Percentiles rank a stretch among this genome's conserved stretches.
These are phyloP conservation scores for Tolypocladium guangdongense DNA, from an alignment of 2,329 filamentous ascomycete species.

Conservation along the genomic window DNA sequence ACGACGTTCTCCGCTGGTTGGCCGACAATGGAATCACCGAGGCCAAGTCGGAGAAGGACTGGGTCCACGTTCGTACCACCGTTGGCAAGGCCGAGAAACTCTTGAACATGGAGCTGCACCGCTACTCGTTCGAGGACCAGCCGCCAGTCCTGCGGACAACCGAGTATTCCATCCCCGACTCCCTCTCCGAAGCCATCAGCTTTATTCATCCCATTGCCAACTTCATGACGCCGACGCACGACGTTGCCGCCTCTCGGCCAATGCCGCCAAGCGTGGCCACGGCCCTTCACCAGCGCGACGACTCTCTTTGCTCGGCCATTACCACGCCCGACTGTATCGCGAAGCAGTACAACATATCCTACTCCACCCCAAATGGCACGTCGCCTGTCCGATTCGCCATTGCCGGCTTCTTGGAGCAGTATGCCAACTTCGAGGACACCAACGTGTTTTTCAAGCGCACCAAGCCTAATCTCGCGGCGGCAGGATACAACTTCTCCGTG, in stretches of 20 bases:
- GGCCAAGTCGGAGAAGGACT: slow-evolving; percentile 23
- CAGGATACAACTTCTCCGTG: slow-evolving; percentile 28
- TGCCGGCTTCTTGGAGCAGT: slow-evolving; percentile 39
- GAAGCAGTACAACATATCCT: slow-evolving; percentile 34
- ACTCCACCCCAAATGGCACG: slow-evolving; percentile 14
- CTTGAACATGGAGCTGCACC: slow-evolving; percentile 27
- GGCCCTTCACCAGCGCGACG: neutral
- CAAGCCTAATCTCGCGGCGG: slow-evolving; percentile 22
- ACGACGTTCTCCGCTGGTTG: slow-evolving; percentile 31
- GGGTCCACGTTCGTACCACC: slow-evolving; percentile 31
- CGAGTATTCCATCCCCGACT: slow-evolving; percentile 31
- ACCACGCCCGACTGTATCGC: slow-evolving; percentile 30
- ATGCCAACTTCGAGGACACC: slow-evolving; percentile 32
- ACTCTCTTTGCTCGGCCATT: slow-evolving; percentile 1
- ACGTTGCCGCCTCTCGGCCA: slow-evolving; percentile 7
- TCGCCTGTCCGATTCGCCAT: slow-evolving; percentile 31
- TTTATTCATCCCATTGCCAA: slow-evolving; percentile 38
- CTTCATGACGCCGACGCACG: slow-evolving; percentile 33
- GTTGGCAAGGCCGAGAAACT: slow-evolving; percentile 27
- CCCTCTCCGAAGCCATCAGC: slow-evolving; percentile 25
- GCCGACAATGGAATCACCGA: slow-evolving; percentile 23
- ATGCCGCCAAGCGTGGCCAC: neutral
- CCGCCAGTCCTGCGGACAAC: slow-evolving; percentile 30
- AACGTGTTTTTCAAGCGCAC: slow-evolving; percentile 24
- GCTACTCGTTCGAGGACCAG: slow-evolving; percentile 28